Base-by-base conservation (phyloP, 2,329 filamentous ascomycete genomes). In the Stagonosporopsis rhizophila region DNA sequence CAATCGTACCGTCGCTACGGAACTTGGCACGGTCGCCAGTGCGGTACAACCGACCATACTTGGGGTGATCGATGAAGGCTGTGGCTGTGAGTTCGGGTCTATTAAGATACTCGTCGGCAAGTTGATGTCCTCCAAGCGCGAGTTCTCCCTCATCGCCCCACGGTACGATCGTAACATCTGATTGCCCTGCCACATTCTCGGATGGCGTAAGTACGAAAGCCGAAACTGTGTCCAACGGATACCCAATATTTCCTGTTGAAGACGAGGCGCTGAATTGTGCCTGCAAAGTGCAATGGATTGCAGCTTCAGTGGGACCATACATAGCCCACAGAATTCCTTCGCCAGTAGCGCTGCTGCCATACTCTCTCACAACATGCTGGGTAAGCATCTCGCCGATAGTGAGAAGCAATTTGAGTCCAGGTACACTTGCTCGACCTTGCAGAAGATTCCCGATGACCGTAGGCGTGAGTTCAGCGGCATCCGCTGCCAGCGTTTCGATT, bases 361-460 rank as follows among this genome's bases (percentile, higher is more conserved):
- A 97, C 69, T 96, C 91, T 32, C 85, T 79, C 20, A 96, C 82
- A 2, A 97, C 88, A 8, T 86, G 84, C 38, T 83, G 81, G 3
- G 90, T 96, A 32, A 97, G 83, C 92, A 96, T 96, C 75, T 97
- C 93, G 6, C 93, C 93, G 64, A 96, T 96, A 0, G 92, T 96
- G 22, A 97, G 78, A 0, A 97, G 80, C 0, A 93, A 76, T 48
- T 83, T 86, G 34, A 97, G 75, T 0, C 79, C 77, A 0, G 92
- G 92, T 0, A 88, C 91, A 44, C 84, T 85, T 2, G 80, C 72
- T 61, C 91, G 83, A n/a, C 79, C 86, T 20, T 85, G 84, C 17
- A 97, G 77, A 9, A 97, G 78, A 64, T 90, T 92, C 9, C 87
- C 88, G 0, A 89, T 91, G 11, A 96, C 92, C 0, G 91, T 96